These are phyloP conservation scores for Cytospora piceae DNA, from an alignment of 2,329 filamentous ascomycete genomes.

Conservation along the genomic window DNA sequence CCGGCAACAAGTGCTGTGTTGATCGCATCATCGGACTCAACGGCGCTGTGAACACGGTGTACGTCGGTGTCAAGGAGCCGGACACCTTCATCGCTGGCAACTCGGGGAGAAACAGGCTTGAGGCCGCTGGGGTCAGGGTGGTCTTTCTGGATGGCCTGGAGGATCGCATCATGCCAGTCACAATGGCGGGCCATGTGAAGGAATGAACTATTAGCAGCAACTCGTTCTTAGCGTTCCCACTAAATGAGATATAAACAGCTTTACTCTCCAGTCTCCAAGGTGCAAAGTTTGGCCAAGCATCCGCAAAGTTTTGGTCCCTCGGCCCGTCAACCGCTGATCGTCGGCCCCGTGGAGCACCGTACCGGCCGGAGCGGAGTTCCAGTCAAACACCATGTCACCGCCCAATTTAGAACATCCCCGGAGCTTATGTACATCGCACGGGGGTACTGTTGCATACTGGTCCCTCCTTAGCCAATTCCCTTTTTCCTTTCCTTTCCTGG, in stretches of 20 bases:
- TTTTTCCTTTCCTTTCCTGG: neutral
- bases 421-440: no score
- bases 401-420: no score
- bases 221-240: neutral
- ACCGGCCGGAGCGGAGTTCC: no score
- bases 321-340: no score
- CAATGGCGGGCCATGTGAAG: slow-evolving; percentile 13
- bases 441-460: no score
- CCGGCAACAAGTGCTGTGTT: slow-evolving; percentile 44
- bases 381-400: no score
- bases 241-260: no score
- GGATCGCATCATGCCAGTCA: slow-evolving; percentile 22
- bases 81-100: slow-evolving; percentile 19
- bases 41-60: slow-evolving; percentile 41
- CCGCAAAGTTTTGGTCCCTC: no score
- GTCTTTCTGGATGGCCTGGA: slow-evolving; percentile 4
- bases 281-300: no score
- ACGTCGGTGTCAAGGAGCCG: slow-evolving; percentile 46
- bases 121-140: slow-evolving; percentile 14
- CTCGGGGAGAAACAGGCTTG: slow-evolving; percentile 17
- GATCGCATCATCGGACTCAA: slow-evolving; percentile 42
- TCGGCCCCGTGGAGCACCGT: no score
- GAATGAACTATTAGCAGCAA: slow-evolving; percentile 51
- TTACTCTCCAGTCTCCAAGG: no score
- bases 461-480: no score